These are phyloP conservation scores for Plasmodium blacklocki DNA, from an alignment of 169 alveolate species.

Conservation along the genomic window DNA sequence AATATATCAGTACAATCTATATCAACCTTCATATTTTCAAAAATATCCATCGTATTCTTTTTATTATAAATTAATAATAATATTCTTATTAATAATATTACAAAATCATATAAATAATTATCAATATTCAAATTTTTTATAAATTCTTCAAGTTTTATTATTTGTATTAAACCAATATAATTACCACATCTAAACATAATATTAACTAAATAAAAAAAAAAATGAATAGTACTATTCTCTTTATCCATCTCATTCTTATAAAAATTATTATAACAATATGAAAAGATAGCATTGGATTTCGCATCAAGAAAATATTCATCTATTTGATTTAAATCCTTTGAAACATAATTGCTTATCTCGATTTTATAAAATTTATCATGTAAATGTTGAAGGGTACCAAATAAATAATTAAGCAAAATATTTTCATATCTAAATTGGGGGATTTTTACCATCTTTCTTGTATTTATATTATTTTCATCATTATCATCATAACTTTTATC, in stretches of 20 bases:
- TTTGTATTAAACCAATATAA: slow-evolving; percentile 72
- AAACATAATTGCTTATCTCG: slow-evolving; percentile 69
- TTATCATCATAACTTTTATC: background rate
- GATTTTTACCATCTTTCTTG: background rate
- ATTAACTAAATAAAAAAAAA: slow-evolving; percentile 62
- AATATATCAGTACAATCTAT: slow-evolving; percentile 65
- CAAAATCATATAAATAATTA: slow-evolving; percentile 44
- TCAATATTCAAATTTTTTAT: slow-evolving; percentile 46
- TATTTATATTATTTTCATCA: background rate
- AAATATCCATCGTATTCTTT: slow-evolving; percentile 34
- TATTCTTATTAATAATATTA: slow-evolving; percentile 72
- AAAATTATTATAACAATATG: slow-evolving; percentile 72
- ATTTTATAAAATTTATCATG: slow-evolving; percentile 75
- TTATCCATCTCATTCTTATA: slow-evolving; percentile 74
- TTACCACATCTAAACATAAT: slow-evolving; percentile 76
- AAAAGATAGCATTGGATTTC: slow-evolving; percentile 65
- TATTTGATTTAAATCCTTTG: slow-evolving; percentile 62
- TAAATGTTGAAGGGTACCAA: slow-evolving; percentile 73
- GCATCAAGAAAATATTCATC: slow-evolving; percentile 68
- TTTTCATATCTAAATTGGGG: slow-evolving; percentile 48
- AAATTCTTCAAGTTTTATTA: slow-evolving; percentile 60
- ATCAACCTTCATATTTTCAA: slow-evolving; percentile 51
- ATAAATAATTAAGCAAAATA: slow-evolving; percentile 49
- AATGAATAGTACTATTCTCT: slow-evolving; percentile 68
- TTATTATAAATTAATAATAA: slow-evolving; percentile 57